Conservation (phyloP, 73 alveolate genomes). For the Blepharisma japonicum region DNA sequence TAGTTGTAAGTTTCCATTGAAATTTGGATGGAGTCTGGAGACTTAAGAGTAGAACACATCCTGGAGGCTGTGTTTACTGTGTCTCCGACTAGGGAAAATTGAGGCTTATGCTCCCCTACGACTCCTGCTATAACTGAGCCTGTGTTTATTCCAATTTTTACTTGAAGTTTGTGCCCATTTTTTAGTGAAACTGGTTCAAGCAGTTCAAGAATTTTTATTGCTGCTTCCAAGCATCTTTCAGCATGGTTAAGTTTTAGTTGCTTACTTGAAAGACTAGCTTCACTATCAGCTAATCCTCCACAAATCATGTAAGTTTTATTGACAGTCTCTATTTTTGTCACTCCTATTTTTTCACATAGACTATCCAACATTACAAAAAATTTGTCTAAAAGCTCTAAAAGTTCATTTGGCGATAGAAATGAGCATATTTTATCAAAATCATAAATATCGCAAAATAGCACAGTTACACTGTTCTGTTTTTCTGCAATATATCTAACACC, state of each 20-base stretch:
- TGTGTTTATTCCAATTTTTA: slow-evolving; percentile 54
- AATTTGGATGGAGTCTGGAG: not conserved
- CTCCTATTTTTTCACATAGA: slow-evolving; percentile 40
- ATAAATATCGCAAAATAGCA: slow-evolving; percentile 56
- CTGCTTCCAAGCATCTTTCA: slow-evolving; percentile 24
- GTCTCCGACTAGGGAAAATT: slow-evolving; percentile 64
- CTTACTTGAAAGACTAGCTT: slow-evolving; percentile 11
- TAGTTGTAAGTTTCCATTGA: slow-evolving; percentile 12
- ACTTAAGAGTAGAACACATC: slow-evolving; percentile 48
- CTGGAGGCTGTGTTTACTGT: slow-evolving; percentile 57
- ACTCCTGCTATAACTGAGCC: slow-evolving; percentile 70
- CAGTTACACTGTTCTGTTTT: slow-evolving; percentile 51
- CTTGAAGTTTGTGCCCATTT: slow-evolving; percentile 39
- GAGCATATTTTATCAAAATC: slow-evolving; percentile 45
- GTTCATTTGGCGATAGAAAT: slow-evolving; percentile 31
- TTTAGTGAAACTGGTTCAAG: slow-evolving; percentile 36
- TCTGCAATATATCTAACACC: slow-evolving; percentile 47
- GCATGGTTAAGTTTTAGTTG: not conserved
- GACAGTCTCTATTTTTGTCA: slow-evolving; percentile 77
- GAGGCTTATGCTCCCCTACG: slow-evolving; percentile 59
- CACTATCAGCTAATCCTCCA: slow-evolving; percentile 76
- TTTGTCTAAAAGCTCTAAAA: slow-evolving; percentile 37
- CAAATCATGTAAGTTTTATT: slow-evolving; percentile 89
- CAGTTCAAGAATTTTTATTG: slow-evolving; percentile 38
- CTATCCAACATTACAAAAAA: slow-evolving; percentile 43